Evolutionary conservation across 2,329 filamentous ascomycete genomes (phyloP).

Genomic region (Lizonia empirigonia): DNA sequence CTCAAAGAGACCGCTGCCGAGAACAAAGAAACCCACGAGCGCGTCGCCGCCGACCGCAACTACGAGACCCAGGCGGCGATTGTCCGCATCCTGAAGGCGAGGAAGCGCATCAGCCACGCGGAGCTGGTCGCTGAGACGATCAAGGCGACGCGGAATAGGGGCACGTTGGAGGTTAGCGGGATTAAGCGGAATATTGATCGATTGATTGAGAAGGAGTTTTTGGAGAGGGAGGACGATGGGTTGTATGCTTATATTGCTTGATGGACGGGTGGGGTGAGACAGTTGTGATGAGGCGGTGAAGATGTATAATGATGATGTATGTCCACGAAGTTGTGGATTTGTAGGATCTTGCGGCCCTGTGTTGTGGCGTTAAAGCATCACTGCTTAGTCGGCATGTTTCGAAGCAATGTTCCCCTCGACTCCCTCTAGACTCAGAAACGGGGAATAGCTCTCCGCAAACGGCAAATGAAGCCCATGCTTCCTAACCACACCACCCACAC

Average conservation of each 20-base stretch:
- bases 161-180: constrained; percentile 80
- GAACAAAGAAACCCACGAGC: constrained; percentile 90
- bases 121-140: constrained; percentile 92
- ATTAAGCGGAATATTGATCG: constrained; percentile 99
- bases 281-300: not conserved
- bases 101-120: constrained; percentile 84
- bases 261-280: not conserved
- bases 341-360: too few species aligned
- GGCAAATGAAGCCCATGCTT: too few species aligned
- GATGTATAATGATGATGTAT: too few species aligned
- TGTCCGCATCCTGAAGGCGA: constrained; percentile 94
- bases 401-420: too few species aligned
- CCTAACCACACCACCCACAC: too few species aligned
- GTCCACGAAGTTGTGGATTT: too few species aligned
- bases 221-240: constrained; percentile 47
- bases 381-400: too few species aligned
- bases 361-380: too few species aligned
- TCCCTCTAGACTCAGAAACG: too few species aligned
- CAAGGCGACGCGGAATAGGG: constrained; percentile 82
- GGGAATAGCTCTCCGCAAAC: too few species aligned
- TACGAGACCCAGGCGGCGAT: constrained; percentile 98
- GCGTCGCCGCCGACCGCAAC: constrained; percentile 85
- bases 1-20: constrained; percentile 94
- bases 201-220: constrained; percentile 57
- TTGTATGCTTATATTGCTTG: constrained; percentile 54